Conservation (phyloP, 1,284 basidiomycete species). For the Taiwanofungus camphoratus region DNA sequence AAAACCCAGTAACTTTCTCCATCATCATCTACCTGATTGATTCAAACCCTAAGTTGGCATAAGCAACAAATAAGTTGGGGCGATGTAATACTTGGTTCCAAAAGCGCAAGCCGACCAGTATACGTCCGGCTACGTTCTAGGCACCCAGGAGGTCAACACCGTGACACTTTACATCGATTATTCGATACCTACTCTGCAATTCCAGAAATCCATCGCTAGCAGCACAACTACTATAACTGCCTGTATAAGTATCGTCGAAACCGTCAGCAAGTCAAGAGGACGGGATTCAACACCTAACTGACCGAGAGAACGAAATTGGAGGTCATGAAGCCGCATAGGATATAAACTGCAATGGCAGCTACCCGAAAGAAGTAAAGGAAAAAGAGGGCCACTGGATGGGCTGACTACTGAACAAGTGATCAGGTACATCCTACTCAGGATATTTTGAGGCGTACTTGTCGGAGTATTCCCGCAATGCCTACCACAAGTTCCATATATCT, state of each 20-base stretch:
- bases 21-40: constrained; percentile 75
- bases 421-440: constrained; percentile 3
- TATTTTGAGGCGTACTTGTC: constrained; percentile 45
- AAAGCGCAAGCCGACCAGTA: constrained; percentile 86
- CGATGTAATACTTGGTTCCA: constrained; percentile 82
- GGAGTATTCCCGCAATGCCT: constrained; percentile 73
- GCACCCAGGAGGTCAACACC: background rate
- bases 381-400: constrained; percentile 80
- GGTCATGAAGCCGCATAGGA: constrained; percentile 85
- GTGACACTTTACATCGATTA: no score
- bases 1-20: constrained; percentile 96
- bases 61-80: constrained; percentile 1
- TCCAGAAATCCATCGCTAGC: constrained; percentile 96
- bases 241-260: constrained; percentile 33
- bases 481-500: background rate
- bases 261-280: constrained; percentile 1
- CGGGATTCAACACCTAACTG: constrained; percentile 25
- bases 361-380: constrained; percentile 84
- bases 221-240: constrained; percentile 89
- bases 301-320: constrained; percentile 86
- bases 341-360: constrained; percentile 80
- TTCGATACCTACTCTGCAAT: constrained; percentile 65
- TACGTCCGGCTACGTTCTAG: constrained; percentile 88
- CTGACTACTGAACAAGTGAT: constrained; percentile 44
- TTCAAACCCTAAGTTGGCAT: background rate